phyloP scores from a whole-genome alignment of 306 rosid species.

The Trifolium subterraneum region DNA sequence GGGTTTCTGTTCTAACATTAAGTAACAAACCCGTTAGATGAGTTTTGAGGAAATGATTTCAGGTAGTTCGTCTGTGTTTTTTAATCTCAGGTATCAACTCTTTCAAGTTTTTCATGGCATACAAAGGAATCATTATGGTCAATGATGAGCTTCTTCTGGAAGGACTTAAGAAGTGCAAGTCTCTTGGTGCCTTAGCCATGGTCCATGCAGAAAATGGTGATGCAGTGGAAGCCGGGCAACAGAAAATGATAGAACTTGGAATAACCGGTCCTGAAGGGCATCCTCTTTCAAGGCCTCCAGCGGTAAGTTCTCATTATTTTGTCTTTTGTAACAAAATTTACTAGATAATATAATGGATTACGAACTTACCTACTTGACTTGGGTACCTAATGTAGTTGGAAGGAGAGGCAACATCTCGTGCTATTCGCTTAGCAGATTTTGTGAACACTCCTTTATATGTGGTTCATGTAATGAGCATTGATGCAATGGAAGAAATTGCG shows the following conservation, averaged over 20 bases:
- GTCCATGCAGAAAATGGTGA: conserved; percentile 99
- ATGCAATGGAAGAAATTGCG: conserved; percentile 95
- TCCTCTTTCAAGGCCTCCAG: neutral
- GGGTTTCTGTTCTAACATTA: neutral
- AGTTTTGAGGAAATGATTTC: conserved; percentile 31
- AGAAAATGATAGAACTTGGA: conserved; percentile 90
- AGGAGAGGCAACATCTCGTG: conserved; percentile 96
- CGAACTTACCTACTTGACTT: neutral
- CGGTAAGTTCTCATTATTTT: neutral
- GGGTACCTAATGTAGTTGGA: conserved; percentile 63
- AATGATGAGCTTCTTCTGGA: conserved; percentile 84
- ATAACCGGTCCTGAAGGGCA: conserved; percentile 95
- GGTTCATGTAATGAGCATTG: conserved; percentile 97
- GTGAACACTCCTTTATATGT: conserved; percentile 89
- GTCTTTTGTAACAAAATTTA: too few species aligned
- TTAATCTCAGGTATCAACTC: conserved; percentile 78
- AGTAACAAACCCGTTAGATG: neutral
- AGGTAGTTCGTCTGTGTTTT: conserved; percentile 26
- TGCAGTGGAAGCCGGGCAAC: conserved; percentile 84
- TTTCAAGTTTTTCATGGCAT: conserved; percentile 93
- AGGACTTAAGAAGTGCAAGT: conserved; percentile 84
- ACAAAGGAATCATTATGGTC: conserved; percentile 83
- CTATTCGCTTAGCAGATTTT: conserved; percentile 80
- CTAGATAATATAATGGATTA: too few species aligned
- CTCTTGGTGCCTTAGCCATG: conserved; percentile 97